Conservation (phyloP, 768 basidiomycete species). For the Fistulinella prunicolor region DNA sequence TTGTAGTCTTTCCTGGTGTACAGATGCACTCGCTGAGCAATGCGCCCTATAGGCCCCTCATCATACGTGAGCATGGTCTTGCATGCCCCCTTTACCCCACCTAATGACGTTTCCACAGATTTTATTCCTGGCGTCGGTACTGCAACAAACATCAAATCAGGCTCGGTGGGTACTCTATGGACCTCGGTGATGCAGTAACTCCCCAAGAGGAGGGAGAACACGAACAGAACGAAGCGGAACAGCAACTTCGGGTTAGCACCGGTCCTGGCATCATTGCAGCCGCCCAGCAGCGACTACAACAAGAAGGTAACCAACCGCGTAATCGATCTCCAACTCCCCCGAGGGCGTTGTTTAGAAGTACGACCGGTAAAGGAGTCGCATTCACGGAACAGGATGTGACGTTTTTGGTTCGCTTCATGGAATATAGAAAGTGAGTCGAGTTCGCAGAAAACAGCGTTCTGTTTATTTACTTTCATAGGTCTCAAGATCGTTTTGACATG, state of each 20-base stretch:
- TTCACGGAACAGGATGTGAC: slow-evolving; percentile 82
- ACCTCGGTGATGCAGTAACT: slow-evolving; percentile 47
- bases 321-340: slow-evolving; percentile 80
- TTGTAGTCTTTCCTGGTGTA: slow-evolving; percentile 10
- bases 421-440: slow-evolving; percentile 62
- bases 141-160: slow-evolving; percentile 92
- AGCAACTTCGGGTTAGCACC: slow-evolving; percentile 32
- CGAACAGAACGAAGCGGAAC: slow-evolving; percentile 43
- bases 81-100: not conserved
- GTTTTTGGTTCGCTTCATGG: slow-evolving; percentile 74
- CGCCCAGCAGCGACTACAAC: slow-evolving; percentile 40
- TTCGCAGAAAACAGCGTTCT: not conserved
- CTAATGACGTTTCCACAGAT: slow-evolving; percentile 41
- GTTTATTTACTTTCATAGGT: slow-evolving; percentile 31
- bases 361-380: slow-evolving; percentile 87
- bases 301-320: slow-evolving; percentile 39
- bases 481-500: slow-evolving; percentile 66
- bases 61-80: slow-evolving; percentile 60
- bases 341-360: slow-evolving; percentile 73
- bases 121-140: slow-evolving; percentile 89
- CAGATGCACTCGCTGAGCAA: slow-evolving; percentile 3
- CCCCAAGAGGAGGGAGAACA: slow-evolving; percentile 42
- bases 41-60: slow-evolving; percentile 63
- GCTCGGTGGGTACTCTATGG: slow-evolving; percentile 84
- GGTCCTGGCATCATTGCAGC: slow-evolving; percentile 47